Evolutionary conservation across 768 basidiomycete species (phyloP), one percentile per base, ranked within the genome.

Genomic region (Boletus sp.): DNA sequence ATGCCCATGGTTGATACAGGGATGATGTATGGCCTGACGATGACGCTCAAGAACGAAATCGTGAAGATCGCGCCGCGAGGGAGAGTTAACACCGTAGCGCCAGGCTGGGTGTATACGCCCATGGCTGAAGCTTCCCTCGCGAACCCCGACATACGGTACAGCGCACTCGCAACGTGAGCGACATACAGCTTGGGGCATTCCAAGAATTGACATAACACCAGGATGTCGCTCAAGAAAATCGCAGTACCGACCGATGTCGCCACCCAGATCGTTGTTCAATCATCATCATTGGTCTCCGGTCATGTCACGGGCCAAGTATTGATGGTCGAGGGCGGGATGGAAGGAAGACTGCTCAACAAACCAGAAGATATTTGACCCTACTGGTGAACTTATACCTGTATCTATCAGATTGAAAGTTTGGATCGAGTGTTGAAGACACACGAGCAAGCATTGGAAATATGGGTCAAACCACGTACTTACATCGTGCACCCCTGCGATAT

Each of bases 291-390:
- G 14, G 70, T 89, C 1, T 89, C 86, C 3, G 85, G 87, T 0
- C 88, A 89, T 64, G 78, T 89, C 20, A 80, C 83, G 3, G 87
- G 88, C 0, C 80, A 87, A 65, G 79, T 84, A 8, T 63, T 87
- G 33, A 85, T 87, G 82, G 77, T 89, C 4, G 80, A 82, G 47
- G 87, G 87, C 2, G 87, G 88, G 1, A 88, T 89, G 87, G 88
- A 90, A 76, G 88, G 87, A 35, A 71, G 78, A 17, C 56, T 81
- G 30, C 64, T 80, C 49, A 80, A 82, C 56, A 70, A 60, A 47
- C 71, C 70, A n/a, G 71, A 75, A 47, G 78, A 79, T 50, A 45
- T 61, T 47, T 52, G 24, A 24, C 24, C 24, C 24, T 24, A 24
- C 24, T 24, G 24, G 24, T 3, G 24, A 24, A 24, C 24, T 3